Evolutionary conservation across 2,329 filamentous ascomycete species (phyloP).

Genomic region (Colletotrichum sp.): DNA sequence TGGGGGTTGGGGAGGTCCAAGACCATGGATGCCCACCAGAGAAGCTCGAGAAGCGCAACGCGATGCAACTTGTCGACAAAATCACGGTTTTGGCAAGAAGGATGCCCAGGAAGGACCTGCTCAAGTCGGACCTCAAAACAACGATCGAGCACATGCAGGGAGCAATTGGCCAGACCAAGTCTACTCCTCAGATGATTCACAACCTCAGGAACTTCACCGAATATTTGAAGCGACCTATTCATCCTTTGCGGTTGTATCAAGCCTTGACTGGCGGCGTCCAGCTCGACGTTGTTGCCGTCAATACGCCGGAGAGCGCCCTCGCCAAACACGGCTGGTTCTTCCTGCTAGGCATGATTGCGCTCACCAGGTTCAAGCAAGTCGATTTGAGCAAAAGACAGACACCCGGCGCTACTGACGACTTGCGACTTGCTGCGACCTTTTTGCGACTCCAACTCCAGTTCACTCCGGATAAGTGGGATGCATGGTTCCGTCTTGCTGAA

Average conservation of each 20-base stretch:
- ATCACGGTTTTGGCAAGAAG: constrained; percentile 81
- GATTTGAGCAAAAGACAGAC: constrained; percentile 77
- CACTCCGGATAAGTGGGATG: constrained; percentile 83
- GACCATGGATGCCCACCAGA: constrained; percentile 84
- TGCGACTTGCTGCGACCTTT: constrained; percentile 81
- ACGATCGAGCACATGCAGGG: constrained; percentile 95
- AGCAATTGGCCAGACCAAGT: constrained; percentile 79
- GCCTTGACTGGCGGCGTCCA: constrained; percentile 81
- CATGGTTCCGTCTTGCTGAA: constrained; percentile 88
- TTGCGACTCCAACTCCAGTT: constrained; percentile 84
- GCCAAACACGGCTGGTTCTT: constrained; percentile 92
- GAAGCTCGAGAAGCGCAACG: constrained; percentile 79
- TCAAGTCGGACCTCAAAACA: constrained; percentile 87
- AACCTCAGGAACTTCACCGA: constrained; percentile 85
- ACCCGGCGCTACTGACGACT: constrained; percentile 80
- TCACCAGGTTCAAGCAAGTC: constrained; percentile 80
- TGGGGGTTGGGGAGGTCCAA: constrained; percentile 67
- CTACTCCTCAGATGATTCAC: constrained; percentile 80
- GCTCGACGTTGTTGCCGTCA: constrained; percentile 74
- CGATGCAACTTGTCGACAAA: constrained; percentile 82
- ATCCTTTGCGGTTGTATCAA: constrained; percentile 79
- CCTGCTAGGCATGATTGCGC: constrained; percentile 83
- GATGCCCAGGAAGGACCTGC: constrained; percentile 87
- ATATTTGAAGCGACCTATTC: constrained; percentile 83
- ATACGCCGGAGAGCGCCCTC: constrained; percentile 71